Evolutionary conservation across 768 basidiomycete genomes (phyloP).

Genomic region (Leccinum obscurum): DNA sequence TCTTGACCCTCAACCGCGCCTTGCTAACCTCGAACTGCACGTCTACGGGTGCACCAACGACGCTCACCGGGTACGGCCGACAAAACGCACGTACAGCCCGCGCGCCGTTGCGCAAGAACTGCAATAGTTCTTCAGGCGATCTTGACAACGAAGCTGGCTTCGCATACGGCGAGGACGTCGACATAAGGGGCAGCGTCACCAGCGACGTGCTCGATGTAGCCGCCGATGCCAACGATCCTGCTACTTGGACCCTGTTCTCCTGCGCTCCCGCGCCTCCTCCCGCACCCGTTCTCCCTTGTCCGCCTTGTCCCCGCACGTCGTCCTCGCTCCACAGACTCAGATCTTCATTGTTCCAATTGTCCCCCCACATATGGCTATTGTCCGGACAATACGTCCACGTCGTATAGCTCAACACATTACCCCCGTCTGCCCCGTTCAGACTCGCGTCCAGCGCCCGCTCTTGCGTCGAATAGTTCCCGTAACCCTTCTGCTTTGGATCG

Average conservation of each 20-base stretch:
- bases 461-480: slow-evolving; percentile 77
- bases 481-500: slow-evolving; percentile 44
- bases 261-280: neutral
- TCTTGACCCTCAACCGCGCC: slow-evolving; percentile 66
- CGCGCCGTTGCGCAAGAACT: slow-evolving; percentile 82
- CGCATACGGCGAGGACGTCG: slow-evolving; percentile 4
- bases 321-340: slow-evolving; percentile 84
- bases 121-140: slow-evolving; percentile 34
- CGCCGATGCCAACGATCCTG: slow-evolving; percentile 11
- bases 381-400: slow-evolving; percentile 90
- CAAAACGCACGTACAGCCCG: slow-evolving; percentile 83
- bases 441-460: slow-evolving; percentile 88
- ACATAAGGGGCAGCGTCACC: slow-evolving; percentile 20
- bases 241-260: neutral
- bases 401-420: slow-evolving; percentile 74
- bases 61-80: slow-evolving; percentile 77
- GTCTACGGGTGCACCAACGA: slow-evolving; percentile 64
- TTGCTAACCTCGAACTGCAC: slow-evolving; percentile 76
- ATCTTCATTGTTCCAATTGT: slow-evolving; percentile 97
- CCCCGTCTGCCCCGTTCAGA: slow-evolving; percentile 74
- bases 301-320: slow-evolving; percentile 44
- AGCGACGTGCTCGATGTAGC: slow-evolving; percentile 20
- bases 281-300: neutral
- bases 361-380: slow-evolving; percentile 85
- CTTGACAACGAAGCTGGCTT: neutral